Conservation (phyloP, 2,329 filamentous ascomycete genomes). For the Diplocarpon mali region DNA sequence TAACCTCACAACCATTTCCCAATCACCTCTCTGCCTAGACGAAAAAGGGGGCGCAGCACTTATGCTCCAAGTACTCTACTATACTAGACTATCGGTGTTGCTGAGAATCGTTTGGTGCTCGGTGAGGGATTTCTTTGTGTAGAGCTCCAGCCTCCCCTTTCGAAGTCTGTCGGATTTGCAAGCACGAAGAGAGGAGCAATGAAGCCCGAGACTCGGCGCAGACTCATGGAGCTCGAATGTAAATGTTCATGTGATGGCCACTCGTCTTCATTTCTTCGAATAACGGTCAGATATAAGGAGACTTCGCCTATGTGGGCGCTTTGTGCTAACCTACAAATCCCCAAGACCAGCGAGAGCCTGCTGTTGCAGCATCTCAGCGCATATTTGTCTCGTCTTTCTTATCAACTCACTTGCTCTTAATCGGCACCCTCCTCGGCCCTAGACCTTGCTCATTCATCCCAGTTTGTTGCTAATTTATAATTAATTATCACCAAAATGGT, state of each 20-base stretch:
- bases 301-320: not conserved
- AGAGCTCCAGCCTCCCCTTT: not conserved
- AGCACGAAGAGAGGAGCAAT: not conserved
- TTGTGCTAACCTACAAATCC: not conserved
- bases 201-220: not conserved
- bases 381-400: not conserved
- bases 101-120: not conserved
- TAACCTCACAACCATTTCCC: not conserved
- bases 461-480: no score
- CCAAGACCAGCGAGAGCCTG: not conserved
- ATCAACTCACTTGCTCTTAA: not conserved
- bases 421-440: not conserved
- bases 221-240: not conserved
- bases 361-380: not conserved
- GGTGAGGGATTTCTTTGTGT: conserved; percentile 6
- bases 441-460: no score
- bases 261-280: not conserved
- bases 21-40: not conserved
- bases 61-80: not conserved
- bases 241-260: not conserved
- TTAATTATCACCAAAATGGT: conserved; percentile 18
- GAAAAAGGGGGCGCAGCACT: not conserved
- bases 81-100: not conserved
- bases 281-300: not conserved
- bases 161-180: conserved; percentile 1